These are phyloP conservation scores for Penicillium crystallinum DNA, from an alignment of 495 filamentous ascomycete species.

Conservation along the genomic window DNA sequence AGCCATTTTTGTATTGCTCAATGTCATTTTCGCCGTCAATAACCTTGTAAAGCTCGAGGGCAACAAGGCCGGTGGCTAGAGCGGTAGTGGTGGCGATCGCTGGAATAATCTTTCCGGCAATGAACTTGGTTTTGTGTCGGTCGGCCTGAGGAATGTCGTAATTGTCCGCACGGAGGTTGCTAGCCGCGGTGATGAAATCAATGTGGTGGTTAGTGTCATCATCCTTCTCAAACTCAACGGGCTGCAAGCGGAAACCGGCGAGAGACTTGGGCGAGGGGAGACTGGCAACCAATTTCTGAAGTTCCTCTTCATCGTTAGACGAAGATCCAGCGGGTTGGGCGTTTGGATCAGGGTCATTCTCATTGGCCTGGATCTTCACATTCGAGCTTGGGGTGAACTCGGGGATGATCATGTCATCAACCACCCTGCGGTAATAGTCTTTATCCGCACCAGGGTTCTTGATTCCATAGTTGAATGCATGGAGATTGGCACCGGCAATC, in stretches of 20 bases:
- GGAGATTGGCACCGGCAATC: constrained; percentile 82
- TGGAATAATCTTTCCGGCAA: constrained; percentile 98
- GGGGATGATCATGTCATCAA: constrained; percentile 92
- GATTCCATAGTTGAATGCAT: constrained; percentile 97
- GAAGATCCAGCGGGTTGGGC: constrained; percentile 46
- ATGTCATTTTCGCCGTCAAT: constrained; percentile 91
- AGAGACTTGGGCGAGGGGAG: constrained; percentile 76
- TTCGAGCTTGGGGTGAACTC: constrained; percentile 89
- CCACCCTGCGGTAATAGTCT: constrained; percentile 64
- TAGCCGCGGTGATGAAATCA: constrained; percentile 96
- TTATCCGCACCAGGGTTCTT: constrained; percentile 64
- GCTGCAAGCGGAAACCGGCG: constrained; percentile 77
- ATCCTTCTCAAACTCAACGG: constrained; percentile 99
- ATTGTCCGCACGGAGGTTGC: constrained; percentile 94
- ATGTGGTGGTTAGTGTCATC: constrained; percentile 98
- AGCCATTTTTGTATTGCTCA: constrained; percentile 98
- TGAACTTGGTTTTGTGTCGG: constrained; percentile 97
- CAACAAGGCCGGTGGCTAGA: constrained; percentile 87
- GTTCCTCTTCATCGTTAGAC: constrained; percentile 67
- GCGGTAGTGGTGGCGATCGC: constrained; percentile 98
- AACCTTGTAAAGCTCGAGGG: constrained; percentile 94
- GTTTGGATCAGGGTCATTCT: constrained; percentile 93
- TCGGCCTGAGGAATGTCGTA: constrained; percentile 93
- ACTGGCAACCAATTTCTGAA: constrained; percentile 57
- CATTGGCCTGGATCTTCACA: constrained; percentile 95